These are phyloP conservation scores for Yarrowia hollandica DNA, from an alignment of 805 yeast genomes.

Conservation along the genomic window DNA sequence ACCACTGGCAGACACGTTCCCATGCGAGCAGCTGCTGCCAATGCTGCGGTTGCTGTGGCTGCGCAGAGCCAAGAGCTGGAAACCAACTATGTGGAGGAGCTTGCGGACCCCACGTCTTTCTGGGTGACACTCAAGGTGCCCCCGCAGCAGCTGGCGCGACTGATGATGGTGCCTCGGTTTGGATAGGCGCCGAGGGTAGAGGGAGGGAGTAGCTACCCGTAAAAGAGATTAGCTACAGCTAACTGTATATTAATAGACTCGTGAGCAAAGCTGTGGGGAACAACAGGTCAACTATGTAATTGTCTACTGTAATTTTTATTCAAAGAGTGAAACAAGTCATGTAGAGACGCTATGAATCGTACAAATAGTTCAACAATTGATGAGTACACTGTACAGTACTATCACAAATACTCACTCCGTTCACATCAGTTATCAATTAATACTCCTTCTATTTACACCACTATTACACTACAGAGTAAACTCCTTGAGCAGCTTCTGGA, in stretches of 20 bases:
- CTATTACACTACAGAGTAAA: conserved; percentile 12
- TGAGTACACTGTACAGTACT: too few species aligned
- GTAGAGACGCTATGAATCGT: too few species aligned
- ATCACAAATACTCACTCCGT: too few species aligned
- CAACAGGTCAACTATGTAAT: too few species aligned
- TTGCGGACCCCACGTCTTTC: conserved; percentile 24
- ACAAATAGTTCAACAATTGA: too few species aligned
- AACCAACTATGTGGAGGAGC: conserved; percentile 1
- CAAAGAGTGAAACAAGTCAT: too few species aligned
- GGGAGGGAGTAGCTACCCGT: conserved; percentile 13
- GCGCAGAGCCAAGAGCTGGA: conserved; percentile 30
- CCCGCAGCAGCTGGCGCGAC: conserved; percentile 13
- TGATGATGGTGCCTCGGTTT: conserved; percentile 26
- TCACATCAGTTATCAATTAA: too few species aligned
- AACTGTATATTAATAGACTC: conserved; percentile 21
- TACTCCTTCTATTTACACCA: neutral
- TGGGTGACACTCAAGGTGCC: conserved; percentile 29
- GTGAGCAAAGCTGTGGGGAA: neutral
- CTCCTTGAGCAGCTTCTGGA: conserved; percentile 22
- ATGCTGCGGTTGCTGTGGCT: conserved; percentile 33
- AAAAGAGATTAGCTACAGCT: conserved; percentile 1
- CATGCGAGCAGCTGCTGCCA: conserved; percentile 34
- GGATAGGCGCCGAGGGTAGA: neutral
- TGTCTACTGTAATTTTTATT: too few species aligned
- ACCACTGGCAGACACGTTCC: conserved; percentile 29